These are phyloP conservation scores for Trichoderma asperelloides DNA, from an alignment of 495 filamentous ascomycete genomes.

Conservation along the genomic window DNA sequence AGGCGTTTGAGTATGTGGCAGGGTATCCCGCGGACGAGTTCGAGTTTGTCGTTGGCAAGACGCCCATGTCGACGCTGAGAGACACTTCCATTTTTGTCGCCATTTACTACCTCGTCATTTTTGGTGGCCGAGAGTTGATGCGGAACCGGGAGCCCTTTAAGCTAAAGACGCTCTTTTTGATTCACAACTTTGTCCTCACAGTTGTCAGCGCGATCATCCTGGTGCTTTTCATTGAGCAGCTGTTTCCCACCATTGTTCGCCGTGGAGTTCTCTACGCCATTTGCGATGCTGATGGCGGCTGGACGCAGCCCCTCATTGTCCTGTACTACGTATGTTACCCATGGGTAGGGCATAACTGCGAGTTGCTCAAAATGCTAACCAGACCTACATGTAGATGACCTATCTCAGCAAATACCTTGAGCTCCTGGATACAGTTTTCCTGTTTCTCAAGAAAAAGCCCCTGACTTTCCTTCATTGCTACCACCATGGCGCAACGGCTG, in stretches of 20 bases:
- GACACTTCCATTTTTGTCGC: constrained; percentile 53
- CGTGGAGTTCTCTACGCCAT: constrained; percentile 65
- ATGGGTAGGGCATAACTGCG: neutral
- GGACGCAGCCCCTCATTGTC: constrained; percentile 65
- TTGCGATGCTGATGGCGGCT: constrained; percentile 62
- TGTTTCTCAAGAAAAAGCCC: constrained; percentile 83
- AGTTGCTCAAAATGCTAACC: constrained; percentile 20
- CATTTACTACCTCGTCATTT: constrained; percentile 67
- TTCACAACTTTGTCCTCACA: constrained; percentile 76
- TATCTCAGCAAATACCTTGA: constrained; percentile 58
- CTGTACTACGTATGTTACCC: constrained; percentile 57
- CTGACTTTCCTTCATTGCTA: constrained; percentile 82
- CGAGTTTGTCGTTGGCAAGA: constrained; percentile 52
- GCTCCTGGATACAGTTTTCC: constrained; percentile 70
- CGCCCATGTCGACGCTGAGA: constrained; percentile 62
- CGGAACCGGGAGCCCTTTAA: constrained; percentile 57
- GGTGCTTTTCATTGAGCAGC: constrained; percentile 62
- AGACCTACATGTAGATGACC: constrained; percentile 49
- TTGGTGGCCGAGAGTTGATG: constrained; percentile 68
- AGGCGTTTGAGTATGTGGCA: constrained; percentile 61
- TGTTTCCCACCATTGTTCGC: constrained; percentile 57
- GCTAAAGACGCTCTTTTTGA: constrained; percentile 58
- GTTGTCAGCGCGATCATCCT: constrained; percentile 57
- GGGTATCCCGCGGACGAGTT: constrained; percentile 69
- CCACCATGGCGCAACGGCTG: constrained; percentile 74